Evolutionary conservation across 495 filamentous ascomycete species (phyloP).

Genomic region (Penicillium manginii): DNA sequence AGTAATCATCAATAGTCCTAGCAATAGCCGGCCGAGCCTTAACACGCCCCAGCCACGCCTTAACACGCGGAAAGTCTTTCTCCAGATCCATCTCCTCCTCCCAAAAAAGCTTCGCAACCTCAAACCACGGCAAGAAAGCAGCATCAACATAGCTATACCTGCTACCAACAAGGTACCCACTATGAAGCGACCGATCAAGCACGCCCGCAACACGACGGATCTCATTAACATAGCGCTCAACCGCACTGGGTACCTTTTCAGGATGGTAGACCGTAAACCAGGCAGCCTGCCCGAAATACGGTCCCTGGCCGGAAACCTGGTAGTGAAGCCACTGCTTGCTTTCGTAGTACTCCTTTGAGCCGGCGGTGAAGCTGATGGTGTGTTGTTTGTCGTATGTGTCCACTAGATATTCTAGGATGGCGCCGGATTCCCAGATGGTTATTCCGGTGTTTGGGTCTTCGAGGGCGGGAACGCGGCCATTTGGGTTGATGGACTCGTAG

Average conservation of each 20-base stretch:
- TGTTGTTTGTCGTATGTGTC: slow-evolving; percentile 61
- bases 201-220: slow-evolving; percentile 58
- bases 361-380: slow-evolving; percentile 42
- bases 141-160: slow-evolving; percentile 54
- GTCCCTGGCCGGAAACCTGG: slow-evolving; percentile 54
- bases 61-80: slow-evolving; percentile 31
- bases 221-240: slow-evolving; percentile 60
- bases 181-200: slow-evolving; percentile 50
- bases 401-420: slow-evolving; percentile 66
- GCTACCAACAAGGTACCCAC: slow-evolving; percentile 58
- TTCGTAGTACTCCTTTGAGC: slow-evolving; percentile 38
- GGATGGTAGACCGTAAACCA: slow-evolving; percentile 55
- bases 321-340: slow-evolving; percentile 52
- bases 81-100: slow-evolving; percentile 18
- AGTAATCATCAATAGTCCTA: too few species aligned
- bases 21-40: slow-evolving; percentile 1
- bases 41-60: slow-evolving; percentile 38
- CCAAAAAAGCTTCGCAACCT: slow-evolving; percentile 16
- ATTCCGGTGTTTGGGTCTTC: slow-evolving; percentile 64
- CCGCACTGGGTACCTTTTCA: slow-evolving; percentile 55
- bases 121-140: slow-evolving; percentile 51
- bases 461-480: slow-evolving; percentile 61
- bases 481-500: slow-evolving; percentile 62
- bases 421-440: slow-evolving; percentile 67
- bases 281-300: slow-evolving; percentile 57